Evolutionary conservation across 116 monocot genomes (phyloP), one percentile per base, ranked within the genome.

Genomic region (Zostera marina): DNA sequence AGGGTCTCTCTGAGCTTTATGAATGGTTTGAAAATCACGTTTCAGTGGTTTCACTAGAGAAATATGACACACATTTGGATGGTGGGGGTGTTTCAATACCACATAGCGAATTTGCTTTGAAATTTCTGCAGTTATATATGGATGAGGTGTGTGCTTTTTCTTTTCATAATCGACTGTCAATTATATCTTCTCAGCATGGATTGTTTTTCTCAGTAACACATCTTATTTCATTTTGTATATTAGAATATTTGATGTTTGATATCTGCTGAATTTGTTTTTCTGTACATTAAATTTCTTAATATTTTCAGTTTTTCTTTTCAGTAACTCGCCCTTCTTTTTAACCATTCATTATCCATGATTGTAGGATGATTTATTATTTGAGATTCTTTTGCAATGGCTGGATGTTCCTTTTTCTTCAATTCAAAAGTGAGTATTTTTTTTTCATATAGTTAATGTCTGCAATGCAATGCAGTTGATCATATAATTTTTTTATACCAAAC

Each of bases 301-400:
- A 16, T 16, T 15, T 49, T 1, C 49, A 17, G 8, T 8, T 17
- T 46, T 14, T 17, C 47, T 48, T 11, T 13, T 26, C 22, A 8
- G 13, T 10, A 54, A 54, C 54, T 26, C 16, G 32, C 32, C 32
- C 32, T 32, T 32, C 32, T 32, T 32, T 32, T 32, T 32, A 3
- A 0, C 2, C 32, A n/a, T n/a, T n/a, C 32, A 3, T 32, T 32
- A 32, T 54, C 6, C 26, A 54, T 54, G 11, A 70, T 22, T 77
- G 70, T 76, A 94, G 94, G 94, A 94, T 70, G 88, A 88, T 68
- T 66, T 88, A 73, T 59, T 94, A 38, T 88, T 94, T 68, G 69
- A 62, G 64, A 84, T 88, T 68, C 79, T 94, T 8, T 68, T 94
- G 72, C 70, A 70, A 61, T 74, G 88, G 41, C 42, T 77, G 44